Evolutionary conservation across 805 yeast species (phyloP).

Genomic region (Sugiyamaella lignohabitans): DNA sequence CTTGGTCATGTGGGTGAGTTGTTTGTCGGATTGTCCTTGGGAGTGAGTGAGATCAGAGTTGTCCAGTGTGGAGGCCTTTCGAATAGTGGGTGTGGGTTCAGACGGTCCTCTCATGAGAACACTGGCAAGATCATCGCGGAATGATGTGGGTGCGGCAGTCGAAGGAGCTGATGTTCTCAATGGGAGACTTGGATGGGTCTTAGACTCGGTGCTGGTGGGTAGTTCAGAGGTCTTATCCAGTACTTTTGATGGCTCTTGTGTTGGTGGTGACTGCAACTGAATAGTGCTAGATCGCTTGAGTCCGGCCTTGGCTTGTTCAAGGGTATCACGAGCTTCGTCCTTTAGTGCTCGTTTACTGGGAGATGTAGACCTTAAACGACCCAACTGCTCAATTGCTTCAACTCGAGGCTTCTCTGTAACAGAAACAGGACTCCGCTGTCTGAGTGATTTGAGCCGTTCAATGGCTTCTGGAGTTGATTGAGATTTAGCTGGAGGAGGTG

Average conservation of each 20-base stretch:
- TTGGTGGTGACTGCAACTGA: slow-evolving; percentile 19
- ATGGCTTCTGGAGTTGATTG: background rate
- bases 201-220: slow-evolving; percentile 3
- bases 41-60: slow-evolving; percentile 6
- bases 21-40: too few relatives aligned
- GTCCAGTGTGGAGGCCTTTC: slow-evolving; percentile 22
- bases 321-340: slow-evolving; percentile 18
- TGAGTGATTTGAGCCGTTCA: background rate
- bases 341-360: slow-evolving; percentile 9
- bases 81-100: background rate
- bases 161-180: background rate
- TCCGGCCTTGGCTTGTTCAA: slow-evolving; percentile 17
- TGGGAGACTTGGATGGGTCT: background rate
- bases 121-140: slow-evolving; percentile 10
- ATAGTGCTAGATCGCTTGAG: slow-evolving; percentile 19
- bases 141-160: slow-evolving; percentile 6
- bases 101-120: slow-evolving; percentile 14
- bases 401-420: slow-evolving; percentile 5
- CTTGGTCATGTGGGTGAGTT: slow-evolving; percentile 30
- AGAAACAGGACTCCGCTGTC: slow-evolving; percentile 5
- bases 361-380: slow-evolving; percentile 15
- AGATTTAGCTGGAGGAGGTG: background rate
- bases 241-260: slow-evolving; percentile 13
- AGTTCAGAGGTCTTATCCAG: slow-evolving; percentile 14
- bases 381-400: slow-evolving; percentile 12